Base-by-base conservation (phyloP, 2,329 filamentous ascomycete genomes). In the Trichoderma semiorbis region DNA sequence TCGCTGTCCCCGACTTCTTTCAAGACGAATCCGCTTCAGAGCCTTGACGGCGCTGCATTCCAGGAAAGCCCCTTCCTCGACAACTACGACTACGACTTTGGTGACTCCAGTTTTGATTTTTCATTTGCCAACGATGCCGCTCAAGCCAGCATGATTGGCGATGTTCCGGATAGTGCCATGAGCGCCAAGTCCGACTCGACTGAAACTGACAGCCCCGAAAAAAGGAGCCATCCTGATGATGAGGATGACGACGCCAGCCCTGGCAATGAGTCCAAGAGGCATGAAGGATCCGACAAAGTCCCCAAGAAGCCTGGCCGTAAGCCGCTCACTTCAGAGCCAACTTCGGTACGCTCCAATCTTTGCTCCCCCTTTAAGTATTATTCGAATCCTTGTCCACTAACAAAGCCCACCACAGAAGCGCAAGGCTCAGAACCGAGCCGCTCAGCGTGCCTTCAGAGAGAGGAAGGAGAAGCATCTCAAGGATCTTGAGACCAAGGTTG, bases 231-330 rank as follows among this genome's bases (percentile, higher is more conserved):
- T 78, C 90, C 90, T 0, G 90, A 92, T 63, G 89, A 91, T 36
- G 89, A 92, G 14, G 90, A 90, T 2, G 91, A 92, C 7, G 92
- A 87, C n/a, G 80, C 82, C 32, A 79, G 77, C 47, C 77, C 78
- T 21, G 82, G 84, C 69, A 83, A 83, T 57, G 83, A 83, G 18
- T 82, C 85, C 72, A 96, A 95, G 85, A 89, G 94, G 75, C 89
- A 93, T 73, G 94, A 97, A 82, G 90, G 91, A 72, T 91, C 94
- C 70, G 93, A 95, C 58, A 97, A 96, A 83, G 87, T 91, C 57
- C 90, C 93, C 28, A 98, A 98, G 89, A 99, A 98, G 84, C 95
- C 96, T 5, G 96, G 96, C 65, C 90, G 96, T 74, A 99, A 99
- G 86, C 96, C 95, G 24, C 86, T 98, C 78, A 98, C 94, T 62